phyloP scores from a whole-genome alignment of 208 protist species.

The Leishmania amazonensis region DNA sequence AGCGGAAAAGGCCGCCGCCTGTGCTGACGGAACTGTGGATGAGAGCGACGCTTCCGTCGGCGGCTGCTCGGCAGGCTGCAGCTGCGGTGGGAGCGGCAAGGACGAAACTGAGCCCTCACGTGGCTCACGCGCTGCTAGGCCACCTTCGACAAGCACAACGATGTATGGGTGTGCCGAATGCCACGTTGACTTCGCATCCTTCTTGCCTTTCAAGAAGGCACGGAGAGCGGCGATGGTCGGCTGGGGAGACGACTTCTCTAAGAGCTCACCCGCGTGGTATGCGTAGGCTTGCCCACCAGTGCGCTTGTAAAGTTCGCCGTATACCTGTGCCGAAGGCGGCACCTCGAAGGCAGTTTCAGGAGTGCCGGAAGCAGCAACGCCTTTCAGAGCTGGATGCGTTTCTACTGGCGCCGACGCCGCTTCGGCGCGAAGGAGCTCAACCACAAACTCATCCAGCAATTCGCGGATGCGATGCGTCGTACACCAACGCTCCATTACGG shows the following conservation, averaged over 20 bases:
- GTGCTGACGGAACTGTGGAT: background rate
- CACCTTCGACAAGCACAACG: conserved; percentile 5
- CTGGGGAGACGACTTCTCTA: conserved; percentile 1
- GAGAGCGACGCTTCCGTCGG: too few species aligned
- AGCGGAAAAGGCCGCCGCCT: background rate
- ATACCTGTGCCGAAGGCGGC: background rate
- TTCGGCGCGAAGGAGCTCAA: conserved; percentile 8
- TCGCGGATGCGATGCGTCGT: conserved; percentile 8
- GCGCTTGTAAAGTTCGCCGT: conserved; percentile 13
- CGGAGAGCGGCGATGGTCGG: conserved; percentile 4
- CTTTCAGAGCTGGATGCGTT: background rate
- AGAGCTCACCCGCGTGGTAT: conserved; percentile 12
- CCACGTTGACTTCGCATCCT: conserved; percentile 3
- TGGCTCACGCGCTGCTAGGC: background rate
- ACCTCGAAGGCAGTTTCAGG: background rate
- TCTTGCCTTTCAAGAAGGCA: conserved; percentile 3
- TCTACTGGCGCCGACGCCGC: background rate
- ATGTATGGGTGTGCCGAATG: conserved; percentile 9
- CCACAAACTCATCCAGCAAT: conserved; percentile 16
- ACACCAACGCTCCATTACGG: conserved; percentile 12
- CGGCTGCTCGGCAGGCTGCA: background rate
- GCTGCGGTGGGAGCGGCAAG: background rate
- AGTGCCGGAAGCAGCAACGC: background rate
- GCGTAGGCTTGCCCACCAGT: conserved; percentile 2
- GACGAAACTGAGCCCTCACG: background rate